These are phyloP conservation scores for Tricholoma terreum DNA, from an alignment of 768 basidiomycete genomes.

Conservation along the genomic window DNA sequence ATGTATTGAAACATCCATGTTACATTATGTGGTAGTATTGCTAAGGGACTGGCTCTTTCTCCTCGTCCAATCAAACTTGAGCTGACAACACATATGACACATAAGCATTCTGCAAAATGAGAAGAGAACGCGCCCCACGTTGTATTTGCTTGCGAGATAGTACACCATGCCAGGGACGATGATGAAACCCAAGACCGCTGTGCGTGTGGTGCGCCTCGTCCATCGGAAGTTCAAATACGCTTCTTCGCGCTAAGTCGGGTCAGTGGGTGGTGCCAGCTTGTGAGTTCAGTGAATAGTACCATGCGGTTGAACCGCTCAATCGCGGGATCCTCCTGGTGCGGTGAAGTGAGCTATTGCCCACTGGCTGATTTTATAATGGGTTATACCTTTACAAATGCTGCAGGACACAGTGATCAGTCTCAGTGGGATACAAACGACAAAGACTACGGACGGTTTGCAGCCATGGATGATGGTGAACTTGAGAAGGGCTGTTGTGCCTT, in stretches of 20 bases:
- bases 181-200: conserved; percentile 59
- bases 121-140: conserved; percentile 29
- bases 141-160: conserved; percentile 44
- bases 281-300: conserved; percentile 29
- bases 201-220: conserved; percentile 64
- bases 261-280: conserved; percentile 4
- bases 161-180: conserved; percentile 60
- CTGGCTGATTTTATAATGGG: background rate
- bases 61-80: conserved; percentile 55
- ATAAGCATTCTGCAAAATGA: background rate
- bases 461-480: conserved; percentile 39
- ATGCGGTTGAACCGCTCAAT: conserved; percentile 55
- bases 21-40: conserved; percentile 15
- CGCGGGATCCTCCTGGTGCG: conserved; percentile 49
- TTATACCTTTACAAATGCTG: conserved; percentile 60
- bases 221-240: conserved; percentile 84
- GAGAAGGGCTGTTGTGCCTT: conserved; percentile 26
- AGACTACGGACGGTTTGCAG: conserved; percentile 55
- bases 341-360: background rate
- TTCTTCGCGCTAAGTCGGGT: conserved; percentile 62
- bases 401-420: conserved; percentile 14
- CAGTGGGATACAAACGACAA: background rate
- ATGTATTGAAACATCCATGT: no score
- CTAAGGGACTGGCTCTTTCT: conserved; percentile 38
- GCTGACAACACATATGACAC: conserved; percentile 7